Evolutionary conservation across 805 yeast species (phyloP), one percentile per base, ranked within the genome.

Genomic region (Saturnispora halmiae): DNA sequence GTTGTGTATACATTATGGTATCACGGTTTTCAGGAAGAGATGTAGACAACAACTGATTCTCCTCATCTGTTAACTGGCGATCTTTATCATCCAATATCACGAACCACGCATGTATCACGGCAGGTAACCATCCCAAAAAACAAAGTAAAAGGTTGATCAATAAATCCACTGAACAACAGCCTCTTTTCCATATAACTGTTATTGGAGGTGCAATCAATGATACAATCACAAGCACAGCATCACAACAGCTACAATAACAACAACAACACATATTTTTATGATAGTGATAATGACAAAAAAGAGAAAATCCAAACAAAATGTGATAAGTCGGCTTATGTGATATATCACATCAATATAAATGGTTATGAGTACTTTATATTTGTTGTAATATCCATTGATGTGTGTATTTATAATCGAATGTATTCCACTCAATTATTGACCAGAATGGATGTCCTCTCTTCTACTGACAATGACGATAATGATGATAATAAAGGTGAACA

Each of bases 171-270:
- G 88, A 77, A 46, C 80, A 77, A 40, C 81, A 44, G 3, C 94
- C 94, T 41, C 81, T 67, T 55, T 82, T 80, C 47, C 82, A 62
- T 52, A 76, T 68, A 15, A 84, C 94, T 1, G 94, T 86, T 40
- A 84, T 56, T 1, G 94, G 94, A 1, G 94, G 94, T 51, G 80
- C 68, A 51, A 84, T 57, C 36, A 83, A 70, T 2, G 92, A 83
- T 36, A 84, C 51, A 8, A 84, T 62, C 14, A 79, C 82, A 34
- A 84, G 67, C 14, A 82, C 56, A 58, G 82, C 76, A 55, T 83
- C 94, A 38, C 70, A 59, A 44, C 67, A 66, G 39, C 56, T 51
- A 36, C 55, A 64, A 42, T 59, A 56, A 31, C 60, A 56, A 38
- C 50, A 54, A 40, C 62, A 56, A 31, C 60, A 56, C 42, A 39